Base-by-base conservation (phyloP, 768 basidiomycete genomes). In the Kwoniella europaea region DNA sequence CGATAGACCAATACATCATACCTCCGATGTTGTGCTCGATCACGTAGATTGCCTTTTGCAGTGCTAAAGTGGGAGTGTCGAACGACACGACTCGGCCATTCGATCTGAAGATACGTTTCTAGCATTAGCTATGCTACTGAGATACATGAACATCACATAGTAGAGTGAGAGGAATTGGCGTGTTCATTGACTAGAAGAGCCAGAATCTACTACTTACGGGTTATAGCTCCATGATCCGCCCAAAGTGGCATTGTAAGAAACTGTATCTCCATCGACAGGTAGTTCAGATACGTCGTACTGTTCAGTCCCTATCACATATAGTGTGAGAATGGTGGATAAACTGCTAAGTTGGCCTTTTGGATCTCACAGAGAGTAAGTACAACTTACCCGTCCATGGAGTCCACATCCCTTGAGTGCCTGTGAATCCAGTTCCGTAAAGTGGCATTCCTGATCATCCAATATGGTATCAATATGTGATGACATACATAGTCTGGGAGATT, bases 1-100 rank as follows among this genome's bases (percentile, higher is more conserved):
- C 68, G 22, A 69, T 63, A 2, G 68, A 63, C 68, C 68, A 69
- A 27, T 58, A 69, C 68, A 69, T 69, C 68, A 69, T 64, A 12
- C 68, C 68, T 12, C 68, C 68, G 9, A 69, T 13, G 50, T 69
- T 62, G 43, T 69, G 63, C 15, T 69, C 46, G 53, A 64, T 56
- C 20, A 64, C 62, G 22, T 60, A 69, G 55, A 22, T 9, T 15
- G 68, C 63, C 22, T 69, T 69, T 22, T 69, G 68, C 16, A 63
- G 46, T 3, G 62, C 61, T 3, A 69, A 54, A 2, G 61, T 57
- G 15, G 68, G 68, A 13, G 46, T 69, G 24, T 69, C 68, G 53
- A 63, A 69, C 7, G 68, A 69, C 1, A 50, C 46, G n/a, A 69
- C 54, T 16, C 63, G 54, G 1, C 68, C 68, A 35, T 53, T 58